Base-by-base conservation (phyloP, 1,284 basidiomycete genomes). In the Xerocomus tenax region DNA sequence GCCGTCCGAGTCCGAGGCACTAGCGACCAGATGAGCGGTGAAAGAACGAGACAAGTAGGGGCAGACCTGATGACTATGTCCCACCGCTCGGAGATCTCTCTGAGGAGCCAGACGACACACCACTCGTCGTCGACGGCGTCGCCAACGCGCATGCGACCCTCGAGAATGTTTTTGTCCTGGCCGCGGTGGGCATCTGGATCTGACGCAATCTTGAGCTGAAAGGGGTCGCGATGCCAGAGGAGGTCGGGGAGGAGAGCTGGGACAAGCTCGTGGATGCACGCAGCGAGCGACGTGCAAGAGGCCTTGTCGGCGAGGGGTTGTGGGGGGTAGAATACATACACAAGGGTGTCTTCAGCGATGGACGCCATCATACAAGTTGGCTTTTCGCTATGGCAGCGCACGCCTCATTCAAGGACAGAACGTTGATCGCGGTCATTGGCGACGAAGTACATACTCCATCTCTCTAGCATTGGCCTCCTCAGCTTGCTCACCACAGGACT, bases 71-170 rank as follows among this genome's bases (percentile, higher is more conserved):
- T 76, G 9, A 79, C 79, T 39, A 89, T 71, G 57, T 90, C 83
- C 84, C 87, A 92, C 54, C 78, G 79, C 43, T 72, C 69, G 54
- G 82, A 87, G 49, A 94, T 75, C 67, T 90, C 78, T 57, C 74
- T 75, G 54, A 96, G 69, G 32, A 97, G 72, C 88, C 91, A 98
- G 13, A 95, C 90, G 15, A 81, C 76, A 61, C 85, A 86, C 94
- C 94, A 98, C 69, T 98, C 95, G 62, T 98, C 94, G 63, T 98
- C 93, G 16, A 98, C 78, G 47, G 85, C 89, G 66, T 96, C 95
- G 3, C 92, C 92, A 18, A 95, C 86, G 42, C 92, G 75, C 82
- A 92, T 89, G 32, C 73, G 71, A 7, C 91, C 88, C 59, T 87
- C 80, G 0, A 93, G 69, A 21, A 81, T 65, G 71, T 75, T 82